phyloP scores from a whole-genome alignment of 2,329 filamentous ascomycete species.

The Calonectria pteridis region DNA sequence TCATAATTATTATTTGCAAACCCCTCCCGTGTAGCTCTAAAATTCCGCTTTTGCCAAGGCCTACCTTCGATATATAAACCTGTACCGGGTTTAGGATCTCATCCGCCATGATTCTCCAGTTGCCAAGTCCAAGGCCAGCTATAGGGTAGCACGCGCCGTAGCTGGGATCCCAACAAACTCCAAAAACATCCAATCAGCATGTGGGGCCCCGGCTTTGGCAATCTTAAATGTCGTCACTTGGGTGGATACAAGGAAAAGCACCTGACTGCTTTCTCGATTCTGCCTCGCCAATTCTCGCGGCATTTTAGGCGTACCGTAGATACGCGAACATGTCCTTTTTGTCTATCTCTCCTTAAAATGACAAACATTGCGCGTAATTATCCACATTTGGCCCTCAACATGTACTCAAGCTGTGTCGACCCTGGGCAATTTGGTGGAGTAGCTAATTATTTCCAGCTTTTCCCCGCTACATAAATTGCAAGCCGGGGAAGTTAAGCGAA shows the following conservation, averaged over 20 bases:
- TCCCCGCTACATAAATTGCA: not conserved
- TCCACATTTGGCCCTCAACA: not conserved
- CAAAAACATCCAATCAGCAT: not conserved
- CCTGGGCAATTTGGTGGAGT: not conserved
- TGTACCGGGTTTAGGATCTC: not conserved
- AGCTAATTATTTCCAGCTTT: not conserved
- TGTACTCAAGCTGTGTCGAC: not conserved
- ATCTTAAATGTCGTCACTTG: not conserved
- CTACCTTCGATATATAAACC: not conserved
- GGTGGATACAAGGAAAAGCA: not conserved
- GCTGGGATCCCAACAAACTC: not conserved
- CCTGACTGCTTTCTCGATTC: not conserved
- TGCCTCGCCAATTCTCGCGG: not conserved
- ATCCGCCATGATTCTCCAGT: not conserved
- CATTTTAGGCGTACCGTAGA: not conserved
- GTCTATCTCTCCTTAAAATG: not conserved
- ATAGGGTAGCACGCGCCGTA: not conserved
- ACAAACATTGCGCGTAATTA: not conserved
- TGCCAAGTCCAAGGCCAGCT: not conserved
- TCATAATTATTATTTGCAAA: not conserved
- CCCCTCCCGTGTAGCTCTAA: not conserved
- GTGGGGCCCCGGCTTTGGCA: not conserved
- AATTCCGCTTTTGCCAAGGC: not conserved
- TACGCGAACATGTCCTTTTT: not conserved
- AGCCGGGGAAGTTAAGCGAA: not conserved